Percentiles rank a stretch among this genome's conserved stretches.
Conservation (phyloP, 2,329 filamentous ascomycete species). For the Claviceps sorghi region DNA sequence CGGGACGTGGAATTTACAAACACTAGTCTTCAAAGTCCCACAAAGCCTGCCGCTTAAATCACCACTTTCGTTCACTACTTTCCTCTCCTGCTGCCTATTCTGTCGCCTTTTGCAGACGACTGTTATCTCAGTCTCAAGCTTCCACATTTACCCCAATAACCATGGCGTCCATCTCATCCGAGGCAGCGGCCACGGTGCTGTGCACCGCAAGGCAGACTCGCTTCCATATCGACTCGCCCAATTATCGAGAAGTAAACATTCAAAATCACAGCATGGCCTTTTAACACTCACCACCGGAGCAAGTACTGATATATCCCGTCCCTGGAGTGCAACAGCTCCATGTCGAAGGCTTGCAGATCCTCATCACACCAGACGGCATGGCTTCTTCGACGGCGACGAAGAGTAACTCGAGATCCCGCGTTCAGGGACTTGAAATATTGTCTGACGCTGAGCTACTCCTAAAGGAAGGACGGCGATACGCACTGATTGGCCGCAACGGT, state of each 20-base stretch:
- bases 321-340: constrained; percentile 36
- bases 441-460: constrained; percentile 54
- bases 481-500: constrained; percentile 66
- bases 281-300: neutral
- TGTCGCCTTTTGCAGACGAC: no score
- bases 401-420: constrained; percentile 31
- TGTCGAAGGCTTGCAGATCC: constrained; percentile 59
- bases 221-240: constrained; percentile 44
- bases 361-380: constrained; percentile 35
- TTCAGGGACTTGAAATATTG: constrained; percentile 50
- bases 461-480: constrained; percentile 61
- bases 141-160: neutral
- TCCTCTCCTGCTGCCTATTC: neutral
- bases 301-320: neutral
- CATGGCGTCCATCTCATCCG: constrained; percentile 35
- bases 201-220: constrained; percentile 54
- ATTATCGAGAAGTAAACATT: constrained; percentile 37
- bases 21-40: no score
- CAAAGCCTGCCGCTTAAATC: neutral
- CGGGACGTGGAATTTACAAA: neutral
- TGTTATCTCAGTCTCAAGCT: neutral
- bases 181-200: constrained; percentile 39
- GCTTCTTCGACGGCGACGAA: constrained; percentile 31
- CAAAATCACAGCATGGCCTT: neutral
- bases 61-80: neutral